A percentile compares a stretch with the other conserved stretches of the same genome.
Evolutionary conservation across 352 stramenopile species (phyloP).

Genomic region (Aphanomyces euteiches): DNA sequence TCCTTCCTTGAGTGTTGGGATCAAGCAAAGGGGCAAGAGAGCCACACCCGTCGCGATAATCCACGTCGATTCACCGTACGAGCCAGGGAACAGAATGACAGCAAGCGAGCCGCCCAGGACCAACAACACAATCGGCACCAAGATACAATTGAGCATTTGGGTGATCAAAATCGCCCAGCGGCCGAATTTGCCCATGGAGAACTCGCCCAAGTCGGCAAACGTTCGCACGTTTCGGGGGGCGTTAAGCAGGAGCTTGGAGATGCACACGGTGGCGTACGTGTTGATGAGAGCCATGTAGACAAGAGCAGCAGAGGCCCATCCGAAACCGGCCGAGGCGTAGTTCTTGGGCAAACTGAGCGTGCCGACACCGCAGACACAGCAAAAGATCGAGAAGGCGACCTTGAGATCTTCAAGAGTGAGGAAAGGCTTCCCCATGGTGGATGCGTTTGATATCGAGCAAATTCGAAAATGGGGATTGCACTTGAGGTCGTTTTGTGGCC

Average conservation of each 20-base stretch:
- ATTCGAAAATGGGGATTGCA: too few relatives aligned
- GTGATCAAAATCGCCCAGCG: constrained; percentile 48
- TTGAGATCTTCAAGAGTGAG: too few relatives aligned
- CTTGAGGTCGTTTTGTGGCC: too few relatives aligned
- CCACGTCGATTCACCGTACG: constrained; percentile 28
- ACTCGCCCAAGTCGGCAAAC: constrained; percentile 60
- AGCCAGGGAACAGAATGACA: constrained; percentile 22
- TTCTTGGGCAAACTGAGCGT: constrained; percentile 69
- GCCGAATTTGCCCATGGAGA: constrained; percentile 44
- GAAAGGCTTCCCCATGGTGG: too few relatives aligned
- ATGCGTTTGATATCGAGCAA: too few relatives aligned
- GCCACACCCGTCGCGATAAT: constrained; percentile 32
- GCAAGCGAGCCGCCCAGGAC: constrained; percentile 29
- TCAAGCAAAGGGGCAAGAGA: constrained; percentile 31
- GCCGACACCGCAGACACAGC: constrained; percentile 35
- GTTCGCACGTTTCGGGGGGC: constrained; percentile 53
- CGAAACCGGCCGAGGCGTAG: constrained; percentile 37
- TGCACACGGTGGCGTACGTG: constrained; percentile 25
- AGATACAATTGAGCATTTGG: constrained; percentile 24
- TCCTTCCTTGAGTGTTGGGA: constrained; percentile 32
- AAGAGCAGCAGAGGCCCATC: constrained; percentile 19
- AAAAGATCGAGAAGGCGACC: too few relatives aligned
- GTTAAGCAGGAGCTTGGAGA: constrained; percentile 54
- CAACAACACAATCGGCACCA: constrained; percentile 31
- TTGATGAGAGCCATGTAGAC: constrained; percentile 29